Percentiles rank a stretch among this genome's conserved stretches.
These are phyloP conservation scores for Sporobolomyces roseus DNA, from an alignment of 768 basidiomycete species.

Conservation along the genomic window DNA sequence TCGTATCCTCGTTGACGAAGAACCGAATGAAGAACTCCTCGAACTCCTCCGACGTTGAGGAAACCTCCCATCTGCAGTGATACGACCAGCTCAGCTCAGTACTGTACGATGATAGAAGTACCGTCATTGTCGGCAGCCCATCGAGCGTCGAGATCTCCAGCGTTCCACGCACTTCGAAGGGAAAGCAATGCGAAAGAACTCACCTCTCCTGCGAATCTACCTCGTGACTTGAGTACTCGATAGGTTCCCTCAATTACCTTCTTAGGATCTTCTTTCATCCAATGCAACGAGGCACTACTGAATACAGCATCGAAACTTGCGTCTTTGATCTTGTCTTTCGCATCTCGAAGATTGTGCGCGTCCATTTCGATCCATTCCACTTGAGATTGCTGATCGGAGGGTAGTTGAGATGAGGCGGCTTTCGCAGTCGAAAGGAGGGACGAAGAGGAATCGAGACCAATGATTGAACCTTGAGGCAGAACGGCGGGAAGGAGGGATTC, in stretches of 20 bases:
- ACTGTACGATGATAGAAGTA: no score
- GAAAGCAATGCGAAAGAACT: conserved; percentile 53
- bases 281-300: conserved; percentile 74
- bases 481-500: conserved; percentile 58
- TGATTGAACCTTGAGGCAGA: conserved; percentile 55
- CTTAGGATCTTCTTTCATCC: conserved; percentile 72
- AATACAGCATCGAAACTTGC: conserved; percentile 67
- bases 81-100: no score
- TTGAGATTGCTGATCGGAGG: not conserved
- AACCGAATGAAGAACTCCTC: conserved; percentile 59
- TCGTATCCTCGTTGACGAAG: conserved; percentile 59
- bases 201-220: conserved; percentile 71
- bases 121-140: no score
- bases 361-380: conserved; percentile 21
- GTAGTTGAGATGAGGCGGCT: conserved; percentile 48
- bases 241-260: conserved; percentile 64
- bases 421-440: conserved; percentile 64
- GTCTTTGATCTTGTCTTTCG: not conserved
- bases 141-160: no score
- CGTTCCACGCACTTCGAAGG: not conserved
- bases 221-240: conserved; percentile 63
- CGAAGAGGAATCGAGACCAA: conserved; percentile 62
- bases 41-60: conserved; percentile 55
- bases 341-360: conserved; percentile 15
- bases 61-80: conserved; percentile 35